Evolutionary conservation across 257 asterid species (phyloP).

Genomic region (Mitragyna speciosa): DNA sequence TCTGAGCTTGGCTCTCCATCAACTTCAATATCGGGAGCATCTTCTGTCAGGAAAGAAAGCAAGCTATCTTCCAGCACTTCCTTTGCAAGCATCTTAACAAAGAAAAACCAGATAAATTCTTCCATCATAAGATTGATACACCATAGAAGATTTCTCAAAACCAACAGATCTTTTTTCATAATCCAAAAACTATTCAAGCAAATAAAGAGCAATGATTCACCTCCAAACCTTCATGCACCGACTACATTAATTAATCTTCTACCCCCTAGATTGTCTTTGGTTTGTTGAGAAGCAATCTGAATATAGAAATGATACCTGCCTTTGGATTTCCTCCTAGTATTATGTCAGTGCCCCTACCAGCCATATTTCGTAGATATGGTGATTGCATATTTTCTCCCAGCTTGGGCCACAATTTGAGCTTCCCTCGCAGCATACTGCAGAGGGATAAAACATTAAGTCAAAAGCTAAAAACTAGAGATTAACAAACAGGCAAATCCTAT

Average conservation of each 20-base stretch:
- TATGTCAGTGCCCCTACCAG: conserved; percentile 98
- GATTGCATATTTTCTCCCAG: conserved; percentile 92
- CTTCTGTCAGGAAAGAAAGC: conserved; percentile 65
- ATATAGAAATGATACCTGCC: conserved; percentile 39
- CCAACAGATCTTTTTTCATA: not conserved
- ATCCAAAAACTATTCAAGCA: not conserved
- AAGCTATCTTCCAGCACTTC: conserved; percentile 76
- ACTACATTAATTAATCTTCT: not conserved
- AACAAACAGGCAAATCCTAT: too few species aligned
- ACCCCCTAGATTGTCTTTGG: conserved; percentile 3
- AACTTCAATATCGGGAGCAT: conserved; percentile 56
- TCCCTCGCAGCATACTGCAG: conserved; percentile 97
- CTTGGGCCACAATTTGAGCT: conserved; percentile 97
- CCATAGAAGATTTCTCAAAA: not conserved
- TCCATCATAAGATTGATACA: not conserved
- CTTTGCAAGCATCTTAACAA: conserved; percentile 78
- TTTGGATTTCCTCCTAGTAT: conserved; percentile 99
- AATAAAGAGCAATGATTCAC: not conserved
- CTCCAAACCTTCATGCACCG: not conserved
- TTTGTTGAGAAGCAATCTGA: not conserved
- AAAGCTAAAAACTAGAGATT: not conserved
- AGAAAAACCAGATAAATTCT: not conserved
- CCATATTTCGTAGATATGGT: conserved; percentile 98
- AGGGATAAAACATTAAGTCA: conserved; percentile 7
- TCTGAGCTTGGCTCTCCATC: conserved; percentile 57